Percentiles rank a stretch among this genome's conserved stretches.
Evolutionary conservation across 2,329 filamentous ascomycete species (phyloP).

Genomic region (Rachicladosporium sp.): DNA sequence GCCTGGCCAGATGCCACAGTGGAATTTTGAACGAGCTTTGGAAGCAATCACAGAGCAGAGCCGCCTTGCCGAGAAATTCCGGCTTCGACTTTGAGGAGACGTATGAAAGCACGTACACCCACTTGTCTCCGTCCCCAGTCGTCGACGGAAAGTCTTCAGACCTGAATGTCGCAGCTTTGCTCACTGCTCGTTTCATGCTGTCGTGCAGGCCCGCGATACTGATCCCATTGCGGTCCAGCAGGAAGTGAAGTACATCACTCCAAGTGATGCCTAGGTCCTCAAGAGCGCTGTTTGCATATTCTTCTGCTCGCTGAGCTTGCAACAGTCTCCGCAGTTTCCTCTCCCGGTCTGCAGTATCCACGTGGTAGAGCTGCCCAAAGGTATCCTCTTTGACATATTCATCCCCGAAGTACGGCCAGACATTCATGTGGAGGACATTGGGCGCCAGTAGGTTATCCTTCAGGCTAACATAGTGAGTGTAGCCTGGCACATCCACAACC

Average conservation of each 20-base stretch:
- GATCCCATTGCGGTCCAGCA: conserved; percentile 21
- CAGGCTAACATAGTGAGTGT: conserved; percentile 31
- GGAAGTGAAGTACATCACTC: conserved; percentile 27
- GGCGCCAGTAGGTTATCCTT: conserved; percentile 29
- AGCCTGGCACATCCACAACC: conserved; percentile 23
- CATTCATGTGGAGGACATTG: conserved; percentile 29
- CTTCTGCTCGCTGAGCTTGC: conserved; percentile 24
- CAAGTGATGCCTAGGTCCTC: conserved; percentile 24
- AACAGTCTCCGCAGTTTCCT: conserved; percentile 23
- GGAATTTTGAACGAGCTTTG: conserved; percentile 23
- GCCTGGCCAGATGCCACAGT: conserved; percentile 30
- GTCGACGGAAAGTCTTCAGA: conserved; percentile 20
- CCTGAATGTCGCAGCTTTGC: background rate
- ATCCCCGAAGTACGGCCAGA: conserved; percentile 28
- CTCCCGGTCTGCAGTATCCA: conserved; percentile 19
- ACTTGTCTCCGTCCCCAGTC: too few species aligned
- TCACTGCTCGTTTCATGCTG: conserved; percentile 6
- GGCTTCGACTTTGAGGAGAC: conserved; percentile 7
- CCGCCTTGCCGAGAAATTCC: conserved; percentile 20
- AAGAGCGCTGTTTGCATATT: conserved; percentile 25
- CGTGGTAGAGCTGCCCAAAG: conserved; percentile 16
- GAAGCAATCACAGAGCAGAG: conserved; percentile 26
- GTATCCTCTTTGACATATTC: conserved; percentile 20
- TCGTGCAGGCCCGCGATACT: conserved; percentile 3
- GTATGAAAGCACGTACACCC: conserved; percentile 1